Conservation (phyloP, 2,329 filamentous ascomycete genomes). For the Aspergillus glaucus region DNA sequence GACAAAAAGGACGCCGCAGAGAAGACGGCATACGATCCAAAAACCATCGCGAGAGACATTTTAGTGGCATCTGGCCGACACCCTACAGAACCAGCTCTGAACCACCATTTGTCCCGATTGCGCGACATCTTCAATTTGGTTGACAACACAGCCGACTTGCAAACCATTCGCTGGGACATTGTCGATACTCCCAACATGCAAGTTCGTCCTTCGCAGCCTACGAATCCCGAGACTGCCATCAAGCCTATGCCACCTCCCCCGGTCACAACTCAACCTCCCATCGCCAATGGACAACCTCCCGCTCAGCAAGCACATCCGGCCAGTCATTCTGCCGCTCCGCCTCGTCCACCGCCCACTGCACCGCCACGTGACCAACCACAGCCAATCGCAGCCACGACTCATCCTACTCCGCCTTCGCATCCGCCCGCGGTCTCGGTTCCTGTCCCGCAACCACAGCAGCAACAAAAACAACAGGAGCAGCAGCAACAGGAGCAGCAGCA, state of each 20-base stretch:
- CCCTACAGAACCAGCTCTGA: constrained; percentile 53
- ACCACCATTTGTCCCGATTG: constrained; percentile 51
- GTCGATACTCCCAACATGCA: constrained; percentile 38
- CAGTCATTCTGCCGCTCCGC: not conserved
- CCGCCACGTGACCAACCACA: constrained; percentile 7
- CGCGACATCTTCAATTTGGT: constrained; percentile 39
- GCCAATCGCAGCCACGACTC: not conserved
- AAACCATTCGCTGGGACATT: constrained; percentile 56
- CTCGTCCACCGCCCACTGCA: constrained; percentile 12
- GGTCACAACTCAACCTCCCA: not conserved
- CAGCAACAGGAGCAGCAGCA: not conserved
- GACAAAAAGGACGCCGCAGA: constrained; percentile 30
- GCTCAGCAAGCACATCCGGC: not conserved
- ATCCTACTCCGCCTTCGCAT: not conserved
- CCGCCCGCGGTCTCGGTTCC: not conserved
- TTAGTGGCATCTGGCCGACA: constrained; percentile 57
- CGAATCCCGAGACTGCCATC: not conserved
- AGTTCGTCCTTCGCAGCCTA: not conserved
- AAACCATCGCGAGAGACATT: constrained; percentile 59
- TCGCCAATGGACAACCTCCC: not conserved
- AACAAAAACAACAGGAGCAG: not conserved
- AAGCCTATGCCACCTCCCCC: not conserved
- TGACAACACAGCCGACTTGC: constrained; percentile 46
- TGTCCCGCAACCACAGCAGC: not conserved
- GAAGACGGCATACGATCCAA: constrained; percentile 52